Conservation (phyloP, 2,329 filamentous ascomycete genomes). For the Anisogramma anomala region DNA sequence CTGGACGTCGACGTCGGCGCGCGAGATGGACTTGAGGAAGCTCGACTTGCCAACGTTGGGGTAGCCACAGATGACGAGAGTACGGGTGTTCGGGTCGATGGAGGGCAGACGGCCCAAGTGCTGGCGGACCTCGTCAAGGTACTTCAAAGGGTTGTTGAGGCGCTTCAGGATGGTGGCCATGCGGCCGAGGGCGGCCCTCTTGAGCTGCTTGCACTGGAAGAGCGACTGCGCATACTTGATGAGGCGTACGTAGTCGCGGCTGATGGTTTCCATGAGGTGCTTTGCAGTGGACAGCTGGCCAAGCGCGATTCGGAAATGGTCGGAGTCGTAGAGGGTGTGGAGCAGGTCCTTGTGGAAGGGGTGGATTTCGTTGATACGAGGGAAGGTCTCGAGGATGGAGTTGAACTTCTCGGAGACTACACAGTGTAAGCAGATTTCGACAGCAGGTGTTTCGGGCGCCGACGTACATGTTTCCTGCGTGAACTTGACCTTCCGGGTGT, state of each 20-base stretch:
- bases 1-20: constrained; percentile 93
- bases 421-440: not conserved
- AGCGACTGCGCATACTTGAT: constrained; percentile 85
- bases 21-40: constrained; percentile 82
- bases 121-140: constrained; percentile 92
- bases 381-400: constrained; percentile 85
- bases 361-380: constrained; percentile 62
- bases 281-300: constrained; percentile 94
- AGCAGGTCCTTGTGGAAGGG: constrained; percentile 55
- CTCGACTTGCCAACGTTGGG: constrained; percentile 97
- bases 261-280: constrained; percentile 90
- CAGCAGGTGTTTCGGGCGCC: not conserved
- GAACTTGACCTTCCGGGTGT: constrained; percentile 96
- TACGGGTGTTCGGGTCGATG: constrained; percentile 97
- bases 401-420: constrained; percentile 74
- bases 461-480: constrained; percentile 69
- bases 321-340: constrained; percentile 97
- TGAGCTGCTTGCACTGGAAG: constrained; percentile 98
- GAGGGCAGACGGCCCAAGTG: constrained; percentile 93
- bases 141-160: constrained; percentile 86
- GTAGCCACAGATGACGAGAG: constrained; percentile 91
- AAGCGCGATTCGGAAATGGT: constrained; percentile 94
- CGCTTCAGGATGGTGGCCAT: constrained; percentile 97
- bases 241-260: constrained; percentile 88
- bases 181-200: constrained; percentile 86